phyloP scores from a whole-genome alignment of 805 yeast genomes.

The Saccharomyces mikatae region DNA sequence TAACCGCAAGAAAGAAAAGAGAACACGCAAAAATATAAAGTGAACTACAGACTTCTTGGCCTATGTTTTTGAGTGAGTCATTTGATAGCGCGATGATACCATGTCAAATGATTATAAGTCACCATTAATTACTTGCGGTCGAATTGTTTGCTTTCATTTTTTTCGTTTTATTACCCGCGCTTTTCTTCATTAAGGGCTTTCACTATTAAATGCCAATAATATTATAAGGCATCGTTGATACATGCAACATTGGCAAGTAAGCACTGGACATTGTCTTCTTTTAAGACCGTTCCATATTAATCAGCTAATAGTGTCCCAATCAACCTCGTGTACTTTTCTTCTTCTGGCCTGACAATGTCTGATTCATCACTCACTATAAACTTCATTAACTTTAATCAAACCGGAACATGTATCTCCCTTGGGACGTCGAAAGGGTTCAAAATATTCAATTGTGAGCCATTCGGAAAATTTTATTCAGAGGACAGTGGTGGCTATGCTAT shows the following conservation, averaged over 20 bases:
- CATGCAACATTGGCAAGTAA: not conserved
- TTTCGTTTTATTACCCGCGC: not conserved
- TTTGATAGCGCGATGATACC: not conserved
- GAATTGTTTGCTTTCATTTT: not conserved
- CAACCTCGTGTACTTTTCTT: not conserved
- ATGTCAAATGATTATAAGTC: not conserved
- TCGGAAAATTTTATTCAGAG: conserved; percentile 44
- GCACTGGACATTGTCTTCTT: not conserved
- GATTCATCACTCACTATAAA: conserved; percentile 28
- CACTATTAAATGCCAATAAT: not conserved
- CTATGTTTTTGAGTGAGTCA: not conserved
- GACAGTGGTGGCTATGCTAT: conserved; percentile 51
- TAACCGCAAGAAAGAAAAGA: no score
- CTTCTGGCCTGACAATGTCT: conserved; percentile 4
- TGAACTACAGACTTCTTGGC: not conserved
- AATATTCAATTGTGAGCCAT: conserved; percentile 64
- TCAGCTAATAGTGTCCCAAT: not conserved
- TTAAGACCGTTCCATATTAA: not conserved
- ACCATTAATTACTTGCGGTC: not conserved
- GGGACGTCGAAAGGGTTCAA: conserved; percentile 58
- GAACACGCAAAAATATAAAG: not conserved
- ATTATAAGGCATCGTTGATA: not conserved
- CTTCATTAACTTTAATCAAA: conserved; percentile 65
- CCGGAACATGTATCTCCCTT: conserved; percentile 60
- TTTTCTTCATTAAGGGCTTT: not conserved